These are phyloP conservation scores for Ustilago trichophora DNA, from an alignment of 1,284 basidiomycete species.

Conservation along the genomic window DNA sequence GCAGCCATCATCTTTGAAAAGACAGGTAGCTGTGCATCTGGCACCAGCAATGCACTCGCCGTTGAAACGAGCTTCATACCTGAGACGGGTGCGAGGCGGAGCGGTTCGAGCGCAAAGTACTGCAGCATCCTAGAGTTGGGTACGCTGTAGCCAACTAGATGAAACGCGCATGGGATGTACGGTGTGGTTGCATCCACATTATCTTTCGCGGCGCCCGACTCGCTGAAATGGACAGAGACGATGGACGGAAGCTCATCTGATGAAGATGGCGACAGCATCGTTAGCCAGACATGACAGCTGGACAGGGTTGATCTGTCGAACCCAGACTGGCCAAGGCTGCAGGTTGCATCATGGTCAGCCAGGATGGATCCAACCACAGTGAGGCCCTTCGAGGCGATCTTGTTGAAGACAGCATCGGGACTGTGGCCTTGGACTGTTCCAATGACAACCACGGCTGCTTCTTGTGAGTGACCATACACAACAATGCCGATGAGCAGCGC, in stretches of 20 bases:
- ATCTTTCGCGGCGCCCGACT: background rate
- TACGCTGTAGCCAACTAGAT: conserved; percentile 70
- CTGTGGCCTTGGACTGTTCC: background rate
- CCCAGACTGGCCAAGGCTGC: no score
- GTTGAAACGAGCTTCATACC: conserved; percentile 39
- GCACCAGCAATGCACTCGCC: conserved; percentile 12
- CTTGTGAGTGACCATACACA: conserved; percentile 11
- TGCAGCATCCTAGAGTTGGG: conserved; percentile 71
- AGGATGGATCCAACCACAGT: conserved; percentile 3
- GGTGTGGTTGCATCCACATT: background rate
- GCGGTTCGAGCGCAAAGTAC: conserved; percentile 71
- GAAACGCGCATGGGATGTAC: conserved; percentile 32
- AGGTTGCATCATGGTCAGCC: background rate
- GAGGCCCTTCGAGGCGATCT: conserved; percentile 2
- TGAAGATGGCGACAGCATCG: background rate
- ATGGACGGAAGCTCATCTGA: conserved; percentile 6
- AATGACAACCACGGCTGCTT: conserved; percentile 29
- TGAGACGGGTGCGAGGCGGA: conserved; percentile 61
- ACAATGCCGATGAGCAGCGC: conserved; percentile 16
- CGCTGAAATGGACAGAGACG: conserved; percentile 8
- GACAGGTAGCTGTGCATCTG: conserved; percentile 12
- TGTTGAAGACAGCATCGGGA: background rate
- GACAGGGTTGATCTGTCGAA: background rate
- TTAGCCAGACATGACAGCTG: conserved; percentile 7
- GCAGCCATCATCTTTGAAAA: background rate